Conservation (phyloP, 1,284 basidiomycete genomes). For the Apiotrichum brassicae region DNA sequence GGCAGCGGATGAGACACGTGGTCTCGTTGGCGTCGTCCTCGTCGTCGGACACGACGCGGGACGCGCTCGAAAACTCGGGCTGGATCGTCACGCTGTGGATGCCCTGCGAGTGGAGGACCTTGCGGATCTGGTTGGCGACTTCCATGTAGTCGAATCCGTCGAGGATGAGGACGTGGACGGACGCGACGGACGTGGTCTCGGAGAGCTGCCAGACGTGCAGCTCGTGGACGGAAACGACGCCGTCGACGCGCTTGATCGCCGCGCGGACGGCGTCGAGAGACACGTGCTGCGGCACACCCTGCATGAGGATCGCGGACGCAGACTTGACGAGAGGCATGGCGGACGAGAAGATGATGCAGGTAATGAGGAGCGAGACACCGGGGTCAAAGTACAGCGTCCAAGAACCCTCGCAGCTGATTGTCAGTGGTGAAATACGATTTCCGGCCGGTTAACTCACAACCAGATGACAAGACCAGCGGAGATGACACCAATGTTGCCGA, state of each 20-base stretch:
- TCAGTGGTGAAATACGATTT: background rate
- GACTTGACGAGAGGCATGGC: conserved; percentile 89
- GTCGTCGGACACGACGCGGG: conserved; percentile 20
- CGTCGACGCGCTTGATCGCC: conserved; percentile 71
- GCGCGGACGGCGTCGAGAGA: conserved; percentile 79
- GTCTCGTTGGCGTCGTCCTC: conserved; percentile 19
- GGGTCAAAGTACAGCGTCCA: conserved; percentile 89
- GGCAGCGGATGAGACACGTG: conserved; percentile 46
- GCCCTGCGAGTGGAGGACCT: conserved; percentile 76
- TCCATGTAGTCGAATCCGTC: conserved; percentile 79
- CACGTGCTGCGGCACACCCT: conserved; percentile 85
- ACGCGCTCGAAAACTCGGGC: conserved; percentile 35
- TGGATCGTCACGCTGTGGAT: conserved; percentile 90
- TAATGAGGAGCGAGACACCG: conserved; percentile 87
- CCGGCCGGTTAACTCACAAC: conserved; percentile 50
- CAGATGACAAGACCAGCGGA: conserved; percentile 88
- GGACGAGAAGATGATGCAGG: conserved; percentile 92
- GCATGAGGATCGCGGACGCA: conserved; percentile 92
- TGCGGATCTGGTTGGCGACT: conserved; percentile 75
- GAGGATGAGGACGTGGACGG: conserved; percentile 86
- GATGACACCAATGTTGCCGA: conserved; percentile 97
- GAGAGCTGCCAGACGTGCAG: conserved; percentile 95
- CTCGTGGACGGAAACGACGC: conserved; percentile 88
- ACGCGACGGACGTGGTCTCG: conserved; percentile 84
- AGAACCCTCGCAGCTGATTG: conserved; percentile 32